Evolutionary conservation across 495 filamentous ascomycete genomes (phyloP).

Genomic region (Penicillium pulvis): DNA sequence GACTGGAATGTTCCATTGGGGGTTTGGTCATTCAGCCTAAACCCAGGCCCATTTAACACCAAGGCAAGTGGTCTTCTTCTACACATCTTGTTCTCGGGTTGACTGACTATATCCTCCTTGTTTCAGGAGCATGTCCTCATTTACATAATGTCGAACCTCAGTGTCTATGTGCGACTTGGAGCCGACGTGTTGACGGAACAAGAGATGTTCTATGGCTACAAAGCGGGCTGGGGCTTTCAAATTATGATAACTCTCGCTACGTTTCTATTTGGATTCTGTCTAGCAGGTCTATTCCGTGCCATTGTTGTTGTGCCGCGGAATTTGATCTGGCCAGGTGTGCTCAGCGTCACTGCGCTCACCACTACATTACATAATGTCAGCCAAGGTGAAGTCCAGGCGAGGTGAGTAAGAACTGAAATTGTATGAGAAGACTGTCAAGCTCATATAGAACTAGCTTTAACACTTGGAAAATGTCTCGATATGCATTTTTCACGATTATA

Average conservation of each 20-base stretch:
- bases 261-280: slow-evolving; percentile 54
- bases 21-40: slow-evolving; percentile 53
- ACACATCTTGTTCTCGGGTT: not conserved
- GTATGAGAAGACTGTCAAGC: slow-evolving; percentile 14
- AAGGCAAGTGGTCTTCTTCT: slow-evolving; percentile 18
- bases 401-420: slow-evolving; percentile 25
- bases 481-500: slow-evolving; percentile 73
- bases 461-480: slow-evolving; percentile 78
- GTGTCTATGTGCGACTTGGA: slow-evolving; percentile 55
- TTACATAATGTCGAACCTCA: slow-evolving; percentile 60
- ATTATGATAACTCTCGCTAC: slow-evolving; percentile 41
- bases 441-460: slow-evolving; percentile 50
- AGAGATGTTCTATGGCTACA: slow-evolving; percentile 61
- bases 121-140: slow-evolving; percentile 64
- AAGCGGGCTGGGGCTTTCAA: slow-evolving; percentile 59
- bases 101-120: slow-evolving; percentile 28
- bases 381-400: slow-evolving; percentile 15
- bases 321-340: slow-evolving; percentile 85
- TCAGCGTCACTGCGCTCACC: slow-evolving; percentile 81
- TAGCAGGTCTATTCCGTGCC: slow-evolving; percentile 59
- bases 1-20: slow-evolving; percentile 49
- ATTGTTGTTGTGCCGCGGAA: slow-evolving; percentile 77
- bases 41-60: slow-evolving; percentile 69
- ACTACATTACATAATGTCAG: slow-evolving; percentile 66
- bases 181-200: slow-evolving; percentile 66